Conservation (phyloP, 306 rosid species). For the Astragalus glycyphyllos region DNA sequence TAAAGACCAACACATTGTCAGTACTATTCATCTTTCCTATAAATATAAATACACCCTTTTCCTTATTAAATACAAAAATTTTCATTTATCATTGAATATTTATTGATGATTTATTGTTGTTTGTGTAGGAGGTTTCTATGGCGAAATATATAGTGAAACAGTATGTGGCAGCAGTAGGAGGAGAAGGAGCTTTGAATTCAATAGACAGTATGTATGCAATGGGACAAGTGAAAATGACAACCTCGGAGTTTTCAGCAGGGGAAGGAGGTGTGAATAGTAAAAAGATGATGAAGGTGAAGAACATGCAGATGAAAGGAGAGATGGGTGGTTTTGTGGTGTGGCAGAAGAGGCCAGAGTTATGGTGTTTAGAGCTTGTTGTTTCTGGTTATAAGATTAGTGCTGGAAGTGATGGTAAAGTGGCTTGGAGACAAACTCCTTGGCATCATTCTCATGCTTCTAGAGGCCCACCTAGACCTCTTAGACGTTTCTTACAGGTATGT, state of each 20-base stretch:
- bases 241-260: constrained; percentile 70
- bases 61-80: too few relatives aligned
- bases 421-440: constrained; percentile 99
- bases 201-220: constrained; percentile 92
- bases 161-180: constrained; percentile 89
- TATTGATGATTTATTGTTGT: not conserved
- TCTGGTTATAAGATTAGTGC: constrained; percentile 91
- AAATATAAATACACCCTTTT: too few relatives aligned
- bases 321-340: constrained; percentile 93
- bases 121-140: constrained; percentile 70
- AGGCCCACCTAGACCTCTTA: constrained; percentile 90
- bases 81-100: too few relatives aligned
- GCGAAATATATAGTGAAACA: constrained; percentile 91
- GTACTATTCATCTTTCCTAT: constrained; percentile 22
- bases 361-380: constrained; percentile 89
- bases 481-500: constrained; percentile 83
- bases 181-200: constrained; percentile 69
- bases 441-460: constrained; percentile 98
- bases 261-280: constrained; percentile 53
- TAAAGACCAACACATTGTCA: constrained; percentile 83
- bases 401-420: constrained; percentile 89
- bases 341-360: constrained; percentile 83
- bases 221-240: constrained; percentile 88
- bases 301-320: constrained; percentile 61
- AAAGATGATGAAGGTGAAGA: constrained; percentile 61